Conservation (phyloP, 2,329 filamentous ascomycete species). For the Aspergillus ustus region DNA sequence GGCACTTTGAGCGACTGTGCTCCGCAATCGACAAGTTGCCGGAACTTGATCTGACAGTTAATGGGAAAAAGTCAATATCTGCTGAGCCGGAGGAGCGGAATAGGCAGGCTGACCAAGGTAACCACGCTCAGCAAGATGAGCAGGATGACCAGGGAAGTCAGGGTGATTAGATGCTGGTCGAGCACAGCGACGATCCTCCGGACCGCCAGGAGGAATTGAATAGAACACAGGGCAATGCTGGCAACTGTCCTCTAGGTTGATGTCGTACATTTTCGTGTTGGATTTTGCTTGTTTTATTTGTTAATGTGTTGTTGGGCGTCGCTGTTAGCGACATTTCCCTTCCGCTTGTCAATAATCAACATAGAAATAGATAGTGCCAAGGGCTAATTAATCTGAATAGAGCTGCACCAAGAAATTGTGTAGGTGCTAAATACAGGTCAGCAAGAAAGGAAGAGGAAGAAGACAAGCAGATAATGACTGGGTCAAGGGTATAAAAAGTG, state of each 20-base stretch:
- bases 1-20: neutral
- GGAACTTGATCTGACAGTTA: neutral
- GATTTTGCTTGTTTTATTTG: neutral
- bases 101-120: no score
- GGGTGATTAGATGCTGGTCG: no score
- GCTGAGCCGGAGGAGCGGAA: neutral
- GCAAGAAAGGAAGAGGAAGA: no score
- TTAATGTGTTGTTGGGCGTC: neutral
- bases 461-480: no score
- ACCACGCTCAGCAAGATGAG: no score
- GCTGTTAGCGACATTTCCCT: neutral
- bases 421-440: no score
- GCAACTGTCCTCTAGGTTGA: neutral
- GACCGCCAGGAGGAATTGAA: neutral
- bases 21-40: conserved; percentile 7
- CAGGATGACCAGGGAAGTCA: no score
- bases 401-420: no score
- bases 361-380: no score
- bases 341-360: neutral
- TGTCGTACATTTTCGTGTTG: neutral
- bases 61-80: neutral
- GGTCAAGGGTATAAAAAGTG: no score
- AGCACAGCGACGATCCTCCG: no score
- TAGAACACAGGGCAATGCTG: neutral
- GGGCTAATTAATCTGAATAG: no score